phyloP scores from a whole-genome alignment of 768 basidiomycete genomes.

The Mycena rosella region DNA sequence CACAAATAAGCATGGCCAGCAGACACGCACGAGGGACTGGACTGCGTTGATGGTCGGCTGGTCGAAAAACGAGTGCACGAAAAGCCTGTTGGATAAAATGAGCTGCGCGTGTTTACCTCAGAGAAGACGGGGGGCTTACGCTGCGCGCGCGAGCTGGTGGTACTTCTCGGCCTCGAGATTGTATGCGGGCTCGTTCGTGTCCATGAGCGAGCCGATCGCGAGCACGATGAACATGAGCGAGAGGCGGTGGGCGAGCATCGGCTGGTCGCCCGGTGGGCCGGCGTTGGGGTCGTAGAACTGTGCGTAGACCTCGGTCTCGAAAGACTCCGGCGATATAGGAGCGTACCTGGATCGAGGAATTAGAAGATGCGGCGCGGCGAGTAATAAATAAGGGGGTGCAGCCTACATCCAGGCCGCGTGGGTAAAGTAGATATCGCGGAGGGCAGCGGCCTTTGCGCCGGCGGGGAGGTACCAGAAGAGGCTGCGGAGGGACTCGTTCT shows the following conservation, averaged over 20 bases:
- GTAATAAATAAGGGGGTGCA: conserved; percentile 13
- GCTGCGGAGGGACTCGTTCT: conserved; percentile 64
- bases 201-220: conserved; percentile 75
- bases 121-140: conserved; percentile 40
- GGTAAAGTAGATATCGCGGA: conserved; percentile 71
- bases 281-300: conserved; percentile 66
- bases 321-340: conserved; percentile 70
- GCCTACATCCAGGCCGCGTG: conserved; percentile 81
- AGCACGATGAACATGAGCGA: conserved; percentile 76
- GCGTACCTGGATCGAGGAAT: conserved; percentile 65
- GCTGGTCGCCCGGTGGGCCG: conserved; percentile 61
- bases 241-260: conserved; percentile 69
- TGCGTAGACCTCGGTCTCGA: conserved; percentile 70
- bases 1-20: conserved; percentile 26
- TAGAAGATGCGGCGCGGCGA: conserved; percentile 26
- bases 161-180: conserved; percentile 79
- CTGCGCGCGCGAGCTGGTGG: conserved; percentile 73
- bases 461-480: conserved; percentile 81
- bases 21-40: conserved; percentile 68
- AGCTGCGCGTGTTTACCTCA: conserved; percentile 25
- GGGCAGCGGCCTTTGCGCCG: conserved; percentile 67
- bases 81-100: conserved; percentile 49
- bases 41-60: conserved; percentile 77
- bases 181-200: conserved; percentile 67
- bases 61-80: conserved; percentile 74